phyloP scores from a whole-genome alignment of 2,329 filamentous ascomycete species.

The Didymella keratinophila region DNA sequence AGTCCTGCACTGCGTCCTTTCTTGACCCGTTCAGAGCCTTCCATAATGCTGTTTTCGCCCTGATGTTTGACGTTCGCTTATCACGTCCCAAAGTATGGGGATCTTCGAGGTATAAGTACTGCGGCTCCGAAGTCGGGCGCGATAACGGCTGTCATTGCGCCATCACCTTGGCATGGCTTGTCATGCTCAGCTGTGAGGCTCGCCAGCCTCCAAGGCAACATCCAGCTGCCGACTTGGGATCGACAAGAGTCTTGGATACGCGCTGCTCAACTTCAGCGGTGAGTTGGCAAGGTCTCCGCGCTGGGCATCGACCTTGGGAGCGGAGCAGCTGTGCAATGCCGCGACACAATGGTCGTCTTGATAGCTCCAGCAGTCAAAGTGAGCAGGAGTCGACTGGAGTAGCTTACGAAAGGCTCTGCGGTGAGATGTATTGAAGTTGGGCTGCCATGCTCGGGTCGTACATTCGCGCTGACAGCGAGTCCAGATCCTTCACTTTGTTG shows the following conservation, averaged over 20 bases:
- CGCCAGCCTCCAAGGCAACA: constrained; percentile 11
- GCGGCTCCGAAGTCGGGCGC: constrained; percentile 19
- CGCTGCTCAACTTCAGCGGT: background rate
- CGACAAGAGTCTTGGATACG: constrained; percentile 9
- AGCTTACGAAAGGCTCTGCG: too few species aligned
- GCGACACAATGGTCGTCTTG: background rate
- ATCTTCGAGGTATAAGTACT: constrained; percentile 15
- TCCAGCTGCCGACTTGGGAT: constrained; percentile 2
- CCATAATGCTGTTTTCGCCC: background rate
- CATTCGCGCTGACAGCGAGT: too few species aligned
- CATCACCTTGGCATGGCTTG: constrained; percentile 23
- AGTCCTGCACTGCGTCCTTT: too few species aligned
- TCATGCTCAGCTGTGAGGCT: constrained; percentile 17
- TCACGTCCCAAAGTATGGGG: background rate
- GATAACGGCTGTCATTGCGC: constrained; percentile 19
- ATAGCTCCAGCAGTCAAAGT: background rate
- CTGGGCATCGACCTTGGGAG: background rate
- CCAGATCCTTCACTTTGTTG: too few species aligned
- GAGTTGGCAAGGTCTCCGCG: background rate
- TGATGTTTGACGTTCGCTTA: background rate
- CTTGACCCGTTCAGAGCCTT: too few species aligned
- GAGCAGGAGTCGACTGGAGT: background rate
- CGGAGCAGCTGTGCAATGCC: background rate
- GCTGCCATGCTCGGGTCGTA: too few species aligned
- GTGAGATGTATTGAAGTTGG: too few species aligned